These are phyloP conservation scores for Wallacemonas collosoma DNA, from an alignment of 208 protist genomes.

Conservation along the genomic window DNA sequence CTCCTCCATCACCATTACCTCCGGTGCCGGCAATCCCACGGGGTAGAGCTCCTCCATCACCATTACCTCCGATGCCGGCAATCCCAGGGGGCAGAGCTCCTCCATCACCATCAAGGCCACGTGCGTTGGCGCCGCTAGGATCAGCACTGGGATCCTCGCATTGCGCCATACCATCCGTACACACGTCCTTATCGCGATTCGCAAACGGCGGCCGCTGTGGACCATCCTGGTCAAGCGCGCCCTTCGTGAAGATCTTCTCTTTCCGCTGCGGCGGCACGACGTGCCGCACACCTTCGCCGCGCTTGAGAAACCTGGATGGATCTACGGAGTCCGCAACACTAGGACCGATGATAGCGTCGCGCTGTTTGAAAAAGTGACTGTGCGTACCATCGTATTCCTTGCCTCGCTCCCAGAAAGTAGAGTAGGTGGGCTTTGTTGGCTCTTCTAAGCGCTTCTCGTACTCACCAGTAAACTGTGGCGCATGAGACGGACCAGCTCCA, in stretches of 20 bases:
- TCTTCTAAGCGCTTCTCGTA: conserved; percentile 74
- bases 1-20: neutral
- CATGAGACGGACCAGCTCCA: conserved; percentile 14
- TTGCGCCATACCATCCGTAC: neutral
- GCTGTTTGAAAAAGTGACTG: conserved; percentile 79
- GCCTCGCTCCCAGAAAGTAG: conserved; percentile 79
- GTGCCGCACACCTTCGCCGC: conserved; percentile 61
- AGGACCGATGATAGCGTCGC: conserved; percentile 77
- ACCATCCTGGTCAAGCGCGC: conserved; percentile 40
- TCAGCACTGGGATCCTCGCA: conserved; percentile 4
- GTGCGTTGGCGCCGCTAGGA: neutral
- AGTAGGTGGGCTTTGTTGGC: conserved; percentile 74
- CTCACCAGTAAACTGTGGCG: conserved; percentile 49
- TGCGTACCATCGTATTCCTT: conserved; percentile 88
- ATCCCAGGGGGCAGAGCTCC: too few relatives aligned
- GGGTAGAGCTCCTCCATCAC: too few relatives aligned
- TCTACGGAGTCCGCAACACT: conserved; percentile 71
- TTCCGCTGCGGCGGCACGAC: conserved; percentile 62
- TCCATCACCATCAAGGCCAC: neutral
- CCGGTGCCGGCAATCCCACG: too few relatives aligned
- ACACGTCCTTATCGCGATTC: conserved; percentile 14
- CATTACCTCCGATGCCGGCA: too few relatives aligned
- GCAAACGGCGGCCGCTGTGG: conserved; percentile 4
- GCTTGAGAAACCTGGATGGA: conserved; percentile 74
- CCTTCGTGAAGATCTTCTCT: conserved; percentile 74